phyloP scores from a whole-genome alignment of 805 yeast genomes.

The Limtongozyma cylindracea region DNA sequence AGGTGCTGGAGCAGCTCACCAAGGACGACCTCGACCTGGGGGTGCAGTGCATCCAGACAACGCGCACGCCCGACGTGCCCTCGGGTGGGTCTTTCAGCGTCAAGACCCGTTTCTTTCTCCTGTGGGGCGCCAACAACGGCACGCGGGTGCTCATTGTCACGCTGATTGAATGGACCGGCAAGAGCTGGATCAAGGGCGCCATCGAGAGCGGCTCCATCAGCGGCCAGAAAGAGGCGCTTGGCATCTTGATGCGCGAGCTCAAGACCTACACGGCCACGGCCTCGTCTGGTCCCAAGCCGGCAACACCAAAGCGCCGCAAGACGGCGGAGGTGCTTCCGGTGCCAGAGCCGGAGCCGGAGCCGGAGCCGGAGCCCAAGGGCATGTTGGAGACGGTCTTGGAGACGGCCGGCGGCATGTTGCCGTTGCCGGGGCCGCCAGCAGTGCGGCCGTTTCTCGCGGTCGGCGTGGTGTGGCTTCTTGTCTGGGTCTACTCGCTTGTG shows the following conservation, averaged over 20 bases:
- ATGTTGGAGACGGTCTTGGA: conserved; percentile 3
- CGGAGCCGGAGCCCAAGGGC: too few species aligned
- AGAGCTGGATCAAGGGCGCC: conserved; percentile 78
- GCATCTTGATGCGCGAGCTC: too few species aligned
- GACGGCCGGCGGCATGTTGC: conserved; percentile 1
- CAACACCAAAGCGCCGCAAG: too few species aligned
- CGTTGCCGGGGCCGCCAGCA: conserved; percentile 1
- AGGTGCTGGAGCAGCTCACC: conserved; percentile 27
- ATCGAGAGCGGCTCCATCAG: conserved; percentile 65
- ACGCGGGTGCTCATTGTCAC: conserved; percentile 43
- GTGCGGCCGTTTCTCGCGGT: conserved; percentile 1
- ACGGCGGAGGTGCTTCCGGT: too few species aligned
- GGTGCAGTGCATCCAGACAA: conserved; percentile 33
- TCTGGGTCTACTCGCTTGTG: conserved; percentile 1
- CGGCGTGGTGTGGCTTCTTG: conserved; percentile 1
- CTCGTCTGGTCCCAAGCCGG: too few species aligned
- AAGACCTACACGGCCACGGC: too few species aligned
- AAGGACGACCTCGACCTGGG: conserved; percentile 26
- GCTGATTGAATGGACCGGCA: conserved; percentile 71
- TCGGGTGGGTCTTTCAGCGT: conserved; percentile 68
- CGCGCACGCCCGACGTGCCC: conserved; percentile 79
- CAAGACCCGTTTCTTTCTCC: conserved; percentile 40
- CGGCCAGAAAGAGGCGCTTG: conserved; percentile 41
- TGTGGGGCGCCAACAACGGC: conserved; percentile 46
- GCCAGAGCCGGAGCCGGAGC: too few species aligned